Evolutionary conservation across 495 filamentous ascomycete species (phyloP).

Genomic region (Tetracladium marchalianum): DNA sequence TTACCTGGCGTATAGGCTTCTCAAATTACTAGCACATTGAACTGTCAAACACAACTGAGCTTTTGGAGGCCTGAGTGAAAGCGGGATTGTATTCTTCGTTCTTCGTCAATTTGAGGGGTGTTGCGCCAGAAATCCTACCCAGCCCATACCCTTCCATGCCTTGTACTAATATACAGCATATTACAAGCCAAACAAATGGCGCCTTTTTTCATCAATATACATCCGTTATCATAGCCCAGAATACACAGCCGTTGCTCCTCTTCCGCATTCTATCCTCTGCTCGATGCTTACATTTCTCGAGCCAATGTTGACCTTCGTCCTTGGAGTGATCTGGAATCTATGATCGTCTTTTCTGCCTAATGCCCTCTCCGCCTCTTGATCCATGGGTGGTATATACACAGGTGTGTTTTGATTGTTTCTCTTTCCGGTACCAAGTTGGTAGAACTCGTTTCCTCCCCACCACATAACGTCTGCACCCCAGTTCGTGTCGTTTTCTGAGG

Average conservation of each 20-base stretch:
- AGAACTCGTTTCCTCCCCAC: slow-evolving; percentile 92
- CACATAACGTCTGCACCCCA: slow-evolving; percentile 80
- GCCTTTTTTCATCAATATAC: not conserved
- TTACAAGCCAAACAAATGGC: not conserved
- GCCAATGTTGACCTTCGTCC: slow-evolving; percentile 52
- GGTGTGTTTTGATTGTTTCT: slow-evolving; percentile 68
- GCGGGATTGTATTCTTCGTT: too few relatives aligned
- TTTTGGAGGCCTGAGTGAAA: too few relatives aligned
- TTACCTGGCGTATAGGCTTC: too few relatives aligned
- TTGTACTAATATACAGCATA: slow-evolving; percentile 2
- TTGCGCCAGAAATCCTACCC: slow-evolving; percentile 1
- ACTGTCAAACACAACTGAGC: too few relatives aligned
- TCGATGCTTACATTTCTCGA: slow-evolving; percentile 63
- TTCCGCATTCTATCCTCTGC: slow-evolving; percentile 83
- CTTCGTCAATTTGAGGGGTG: not conserved
- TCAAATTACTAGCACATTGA: too few relatives aligned
- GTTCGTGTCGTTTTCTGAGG: slow-evolving; percentile 54
- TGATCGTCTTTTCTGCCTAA: slow-evolving; percentile 51
- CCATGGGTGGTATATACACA: slow-evolving; percentile 66
- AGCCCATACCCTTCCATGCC: not conserved
- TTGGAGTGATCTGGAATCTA: slow-evolving; percentile 79
- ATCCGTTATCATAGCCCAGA: slow-evolving; percentile 27
- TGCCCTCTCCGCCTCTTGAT: slow-evolving; percentile 32
- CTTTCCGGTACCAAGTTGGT: slow-evolving; percentile 86
- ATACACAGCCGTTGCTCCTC: slow-evolving; percentile 76